A percentile compares a stretch with the other conserved stretches of the same genome.
Conservation (phyloP, 495 filamentous ascomycete genomes). For the Penicillium maclennaniae region DNA sequence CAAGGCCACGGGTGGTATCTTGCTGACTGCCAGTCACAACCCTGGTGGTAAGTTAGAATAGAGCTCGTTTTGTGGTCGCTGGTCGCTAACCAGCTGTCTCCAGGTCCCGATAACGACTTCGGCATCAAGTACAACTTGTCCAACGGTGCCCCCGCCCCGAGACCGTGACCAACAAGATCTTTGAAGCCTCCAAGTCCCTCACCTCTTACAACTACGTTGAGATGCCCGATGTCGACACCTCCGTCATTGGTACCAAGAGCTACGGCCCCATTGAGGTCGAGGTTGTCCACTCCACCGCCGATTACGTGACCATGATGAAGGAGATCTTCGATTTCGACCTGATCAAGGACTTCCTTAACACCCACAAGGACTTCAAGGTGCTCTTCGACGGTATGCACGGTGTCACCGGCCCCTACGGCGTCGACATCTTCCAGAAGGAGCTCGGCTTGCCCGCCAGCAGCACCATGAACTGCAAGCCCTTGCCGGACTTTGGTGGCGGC, state of each 20-base stretch:
- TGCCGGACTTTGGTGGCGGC: conserved; percentile 91
- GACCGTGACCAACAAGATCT: conserved; percentile 96
- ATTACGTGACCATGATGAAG: conserved; percentile 94
- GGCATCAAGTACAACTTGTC: conserved; percentile 99
- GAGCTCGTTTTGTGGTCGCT: background rate
- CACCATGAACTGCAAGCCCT: conserved; percentile 90
- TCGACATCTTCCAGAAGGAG: conserved; percentile 91
- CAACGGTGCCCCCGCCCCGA: conserved; percentile 94
- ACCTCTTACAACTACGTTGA: conserved; percentile 88
- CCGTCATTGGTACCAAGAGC: conserved; percentile 73
- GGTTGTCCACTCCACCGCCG: conserved; percentile 84
- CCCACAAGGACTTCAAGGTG: conserved; percentile 89
- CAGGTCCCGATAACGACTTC: conserved; percentile 90
- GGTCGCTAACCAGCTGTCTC: background rate
- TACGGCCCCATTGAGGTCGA: conserved; percentile 89
- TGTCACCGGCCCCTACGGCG: conserved; percentile 92
- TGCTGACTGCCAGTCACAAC: conserved; percentile 97
- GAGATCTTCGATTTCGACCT: conserved; percentile 96
- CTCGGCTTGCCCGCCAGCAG: conserved; percentile 71
- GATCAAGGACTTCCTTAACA: conserved; percentile 85
- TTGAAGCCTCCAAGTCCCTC: conserved; percentile 79
- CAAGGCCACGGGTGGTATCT: conserved; percentile 91
- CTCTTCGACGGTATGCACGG: conserved; percentile 92
- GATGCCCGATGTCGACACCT: conserved; percentile 81
- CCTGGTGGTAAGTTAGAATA: conserved; percentile 73